These are phyloP conservation scores for Oryza coarctata DNA, from an alignment of 176 grass and related monocot genomes.

Conservation along the genomic window DNA sequence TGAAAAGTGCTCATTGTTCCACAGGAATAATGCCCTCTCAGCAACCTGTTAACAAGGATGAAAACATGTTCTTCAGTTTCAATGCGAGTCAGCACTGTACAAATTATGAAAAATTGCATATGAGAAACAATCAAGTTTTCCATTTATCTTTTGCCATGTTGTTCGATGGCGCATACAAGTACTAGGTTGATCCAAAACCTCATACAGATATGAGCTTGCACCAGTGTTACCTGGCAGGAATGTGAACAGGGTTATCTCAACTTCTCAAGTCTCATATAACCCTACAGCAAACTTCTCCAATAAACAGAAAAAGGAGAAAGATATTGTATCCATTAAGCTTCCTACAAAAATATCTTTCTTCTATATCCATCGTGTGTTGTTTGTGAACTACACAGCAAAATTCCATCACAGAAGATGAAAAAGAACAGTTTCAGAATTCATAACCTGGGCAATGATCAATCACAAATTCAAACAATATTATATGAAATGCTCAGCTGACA, in stretches of 20 bases:
- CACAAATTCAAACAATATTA: neutral
- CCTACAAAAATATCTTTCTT: constrained; percentile 6
- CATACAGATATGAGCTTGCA: neutral
- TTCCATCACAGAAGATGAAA: neutral
- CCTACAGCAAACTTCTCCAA: neutral
- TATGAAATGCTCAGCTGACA: neutral
- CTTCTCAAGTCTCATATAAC: neutral
- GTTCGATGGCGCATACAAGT: constrained; percentile 9
- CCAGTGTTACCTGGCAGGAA: neutral
- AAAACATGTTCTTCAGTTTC: constrained; percentile 22
- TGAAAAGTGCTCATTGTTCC: constrained; percentile 89
- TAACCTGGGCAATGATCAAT: neutral
- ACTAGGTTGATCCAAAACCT: neutral
- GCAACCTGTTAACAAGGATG: constrained; percentile 68
- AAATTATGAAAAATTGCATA: constrained; percentile 20
- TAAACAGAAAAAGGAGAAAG: neutral
- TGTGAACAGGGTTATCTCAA: neutral
- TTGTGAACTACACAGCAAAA: constrained; percentile 20
- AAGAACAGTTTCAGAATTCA: constrained; percentile 21
- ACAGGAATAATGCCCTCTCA: constrained; percentile 86
- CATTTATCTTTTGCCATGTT: neutral
- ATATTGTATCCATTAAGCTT: neutral
- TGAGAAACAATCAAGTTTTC: neutral
- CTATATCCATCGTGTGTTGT: neutral
- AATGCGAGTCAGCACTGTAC: neutral